Percentiles rank a stretch among this genome's conserved stretches.
phyloP scores from a whole-genome alignment of 371 early-diverging fungal species.

The Pancytospora philotis region DNA sequence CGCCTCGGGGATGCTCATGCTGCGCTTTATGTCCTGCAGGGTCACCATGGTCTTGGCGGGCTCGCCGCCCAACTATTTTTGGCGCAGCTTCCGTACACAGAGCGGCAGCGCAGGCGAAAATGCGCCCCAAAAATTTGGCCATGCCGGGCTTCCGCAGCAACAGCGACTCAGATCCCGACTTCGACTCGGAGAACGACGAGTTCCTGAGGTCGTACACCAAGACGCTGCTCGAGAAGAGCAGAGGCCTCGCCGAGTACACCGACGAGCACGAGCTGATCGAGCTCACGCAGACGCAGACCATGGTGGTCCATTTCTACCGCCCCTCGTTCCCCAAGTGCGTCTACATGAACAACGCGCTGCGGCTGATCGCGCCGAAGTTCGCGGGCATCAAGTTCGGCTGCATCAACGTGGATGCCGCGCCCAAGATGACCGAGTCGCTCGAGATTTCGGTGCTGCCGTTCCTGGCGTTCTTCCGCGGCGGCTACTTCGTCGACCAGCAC shows the following conservation, averaged over 20 bases:
- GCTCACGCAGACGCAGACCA: conserved; percentile 41
- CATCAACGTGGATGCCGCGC: conserved; percentile 46
- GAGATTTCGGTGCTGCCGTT: conserved; percentile 53
- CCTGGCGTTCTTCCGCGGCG: conserved; percentile 54
- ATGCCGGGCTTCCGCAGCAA: neutral
- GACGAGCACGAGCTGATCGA: conserved; percentile 51
- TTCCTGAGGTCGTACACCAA: conserved; percentile 43
- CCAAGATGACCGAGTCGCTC: conserved; percentile 39
- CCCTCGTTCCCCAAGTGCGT: conserved; percentile 48
- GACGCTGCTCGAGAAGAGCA: conserved; percentile 36
- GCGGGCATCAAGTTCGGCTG: conserved; percentile 46
- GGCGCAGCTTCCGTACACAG: neutral
- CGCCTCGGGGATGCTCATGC: neutral
- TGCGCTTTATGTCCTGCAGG: neutral
- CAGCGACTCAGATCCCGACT: neutral
- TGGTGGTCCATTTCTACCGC: conserved; percentile 58
- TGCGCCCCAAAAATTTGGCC: neutral
- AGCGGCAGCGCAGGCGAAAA: neutral
- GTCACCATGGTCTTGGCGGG: neutral
- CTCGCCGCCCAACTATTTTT: neutral
- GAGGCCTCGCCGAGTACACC: conserved; percentile 30
- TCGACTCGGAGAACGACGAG: conserved; percentile 32
- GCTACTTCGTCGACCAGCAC: conserved; percentile 56
- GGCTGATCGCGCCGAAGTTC: conserved; percentile 39
- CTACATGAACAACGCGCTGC: conserved; percentile 50